Conservation (phyloP, 148 eudicot genomes). For the Camellia japonica region DNA sequence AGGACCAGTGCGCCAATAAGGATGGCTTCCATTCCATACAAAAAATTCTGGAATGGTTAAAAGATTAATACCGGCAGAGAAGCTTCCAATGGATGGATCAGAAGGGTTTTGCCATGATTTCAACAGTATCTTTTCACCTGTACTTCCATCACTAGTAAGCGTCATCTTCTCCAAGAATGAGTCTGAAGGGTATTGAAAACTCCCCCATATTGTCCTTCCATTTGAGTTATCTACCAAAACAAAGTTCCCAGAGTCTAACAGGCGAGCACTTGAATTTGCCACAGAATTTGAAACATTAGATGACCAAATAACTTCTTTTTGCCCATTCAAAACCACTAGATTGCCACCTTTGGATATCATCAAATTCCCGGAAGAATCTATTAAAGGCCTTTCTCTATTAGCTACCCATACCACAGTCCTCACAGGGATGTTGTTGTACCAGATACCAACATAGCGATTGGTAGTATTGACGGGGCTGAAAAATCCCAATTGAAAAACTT, state of each 20-base stretch:
- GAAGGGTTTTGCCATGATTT: slow-evolving; percentile 42
- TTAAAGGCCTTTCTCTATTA: slow-evolving; percentile 38
- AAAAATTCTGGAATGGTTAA: slow-evolving; percentile 19
- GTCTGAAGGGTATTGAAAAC: slow-evolving; percentile 19
- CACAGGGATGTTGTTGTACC: slow-evolving; percentile 28
- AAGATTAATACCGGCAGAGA: slow-evolving; percentile 20
- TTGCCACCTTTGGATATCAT: slow-evolving; percentile 36
- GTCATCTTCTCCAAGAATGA: slow-evolving; percentile 10
- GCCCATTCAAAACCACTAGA: slow-evolving; percentile 30
- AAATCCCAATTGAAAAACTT: slow-evolving; percentile 37
- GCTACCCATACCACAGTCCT: slow-evolving; percentile 40
- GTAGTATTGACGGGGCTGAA: slow-evolving; percentile 36
- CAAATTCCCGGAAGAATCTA: slow-evolving; percentile 37
- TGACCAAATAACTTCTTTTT: slow-evolving; percentile 37
- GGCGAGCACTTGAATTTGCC: slow-evolving; percentile 19
- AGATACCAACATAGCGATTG: slow-evolving; percentile 43
- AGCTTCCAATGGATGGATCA: slow-evolving; percentile 48
- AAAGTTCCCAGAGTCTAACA: slow-evolving; percentile 22
- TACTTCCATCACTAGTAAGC: neutral
- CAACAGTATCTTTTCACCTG: neutral
- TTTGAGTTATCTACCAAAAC: slow-evolving; percentile 5
- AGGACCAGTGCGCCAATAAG: slow-evolving; percentile 45
- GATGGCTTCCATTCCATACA: slow-evolving; percentile 33
- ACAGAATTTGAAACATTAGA: slow-evolving; percentile 21
- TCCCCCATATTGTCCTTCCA: slow-evolving; percentile 13